phyloP scores from a whole-genome alignment of 441 rosid genomes.

The Syzygium syzygioides region DNA sequence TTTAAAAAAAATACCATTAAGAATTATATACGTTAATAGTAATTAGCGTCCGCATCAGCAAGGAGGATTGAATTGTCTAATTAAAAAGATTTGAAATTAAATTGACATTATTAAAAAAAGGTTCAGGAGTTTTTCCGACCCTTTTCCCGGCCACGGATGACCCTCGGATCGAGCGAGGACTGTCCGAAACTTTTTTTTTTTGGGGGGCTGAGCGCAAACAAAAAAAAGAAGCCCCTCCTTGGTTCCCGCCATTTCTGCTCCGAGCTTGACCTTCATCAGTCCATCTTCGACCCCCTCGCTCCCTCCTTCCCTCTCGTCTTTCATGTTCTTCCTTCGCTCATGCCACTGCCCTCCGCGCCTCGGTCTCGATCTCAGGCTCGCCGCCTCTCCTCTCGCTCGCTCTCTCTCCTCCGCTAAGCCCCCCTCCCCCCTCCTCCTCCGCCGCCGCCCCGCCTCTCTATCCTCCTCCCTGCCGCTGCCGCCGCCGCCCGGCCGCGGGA shows the following conservation, averaged over 20 bases:
- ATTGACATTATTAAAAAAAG: no score
- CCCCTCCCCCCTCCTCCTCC: not conserved
- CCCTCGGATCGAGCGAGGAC: not conserved
- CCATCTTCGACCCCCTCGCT: not conserved
- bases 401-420: not conserved
- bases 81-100: no score
- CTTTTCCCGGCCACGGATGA: not conserved
- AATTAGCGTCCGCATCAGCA: fast-evolving
- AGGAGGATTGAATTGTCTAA: no score
- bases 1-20: no score
- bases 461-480: not conserved
- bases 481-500: constrained; percentile 17
- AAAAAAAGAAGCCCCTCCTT: not conserved
- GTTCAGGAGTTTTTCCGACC: no score
- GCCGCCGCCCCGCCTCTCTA: not conserved
- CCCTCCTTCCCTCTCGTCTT: not conserved
- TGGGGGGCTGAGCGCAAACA: not conserved
- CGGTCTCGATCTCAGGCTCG: constrained; percentile 1
- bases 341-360: not conserved
- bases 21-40: no score
- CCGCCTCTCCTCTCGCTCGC: constrained; percentile 5
- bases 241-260: not conserved
- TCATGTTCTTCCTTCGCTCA: constrained; percentile 3
- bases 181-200: not conserved
- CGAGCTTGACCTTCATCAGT: not conserved